Conservation (phyloP, 768 basidiomycete species). For the Lactifluus subvellereus region DNA sequence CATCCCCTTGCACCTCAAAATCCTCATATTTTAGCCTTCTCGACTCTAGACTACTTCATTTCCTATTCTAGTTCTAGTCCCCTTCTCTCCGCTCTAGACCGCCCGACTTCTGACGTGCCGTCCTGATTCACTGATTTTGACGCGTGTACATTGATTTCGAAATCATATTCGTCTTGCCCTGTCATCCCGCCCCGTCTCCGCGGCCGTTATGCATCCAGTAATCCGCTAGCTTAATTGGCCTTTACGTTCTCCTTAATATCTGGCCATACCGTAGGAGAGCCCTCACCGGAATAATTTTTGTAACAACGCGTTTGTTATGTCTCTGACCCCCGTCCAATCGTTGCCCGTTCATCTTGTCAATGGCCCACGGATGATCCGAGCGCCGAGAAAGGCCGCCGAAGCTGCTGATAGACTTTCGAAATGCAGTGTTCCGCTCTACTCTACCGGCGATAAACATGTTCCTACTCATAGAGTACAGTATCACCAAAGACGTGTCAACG, state of each 20-base stretch:
- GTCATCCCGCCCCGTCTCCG: neutral
- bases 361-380: neutral
- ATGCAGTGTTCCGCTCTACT: neutral
- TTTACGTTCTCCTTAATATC: neutral
- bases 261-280: neutral
- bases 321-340: neutral
- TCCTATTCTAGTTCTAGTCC: too few species aligned
- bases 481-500: neutral
- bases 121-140: neutral
- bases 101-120: neutral
- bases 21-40: neutral
- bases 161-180: neutral
- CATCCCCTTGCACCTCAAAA: too few species aligned
- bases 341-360: neutral
- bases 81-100: neutral
- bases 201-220: neutral
- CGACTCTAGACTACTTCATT: too few species aligned
- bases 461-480: neutral
- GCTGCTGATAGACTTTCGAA: neutral
- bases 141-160: neutral
- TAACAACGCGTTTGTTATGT: neutral
- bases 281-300: neutral
- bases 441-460: neutral
- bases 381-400: neutral
- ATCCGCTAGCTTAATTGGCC: neutral